These are phyloP conservation scores for Stephanodiscus triporus DNA, from an alignment of 108 stramenopile genomes.

Conservation along the genomic window DNA sequence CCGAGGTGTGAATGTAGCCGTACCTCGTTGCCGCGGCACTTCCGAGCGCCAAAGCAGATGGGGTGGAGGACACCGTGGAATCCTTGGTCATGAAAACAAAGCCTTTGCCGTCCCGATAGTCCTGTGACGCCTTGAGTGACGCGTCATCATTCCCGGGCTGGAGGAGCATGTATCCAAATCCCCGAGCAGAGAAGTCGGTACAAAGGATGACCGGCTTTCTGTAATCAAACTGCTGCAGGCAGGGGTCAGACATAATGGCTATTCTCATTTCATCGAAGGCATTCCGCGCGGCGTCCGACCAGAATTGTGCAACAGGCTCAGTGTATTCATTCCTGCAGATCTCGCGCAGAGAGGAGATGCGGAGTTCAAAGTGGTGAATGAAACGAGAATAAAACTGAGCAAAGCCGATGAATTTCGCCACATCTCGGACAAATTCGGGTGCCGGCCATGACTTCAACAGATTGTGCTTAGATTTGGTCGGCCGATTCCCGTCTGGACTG, in stretches of 20 bases:
- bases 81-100: background rate
- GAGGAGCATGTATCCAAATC: background rate
- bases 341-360: background rate
- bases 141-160: conserved; percentile 4
- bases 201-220: background rate
- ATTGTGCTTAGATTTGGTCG: background rate
- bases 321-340: background rate
- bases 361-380: background rate
- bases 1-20: conserved; percentile 16
- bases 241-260: conserved; percentile 13
- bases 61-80: conserved; percentile 11
- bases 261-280: background rate
- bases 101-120: conserved; percentile 5
- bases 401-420: background rate
- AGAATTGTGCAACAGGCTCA: background rate
- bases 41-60: conserved; percentile 14
- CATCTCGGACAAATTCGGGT: background rate
- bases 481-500: background rate
- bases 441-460: background rate
- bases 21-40: conserved; percentile 7
- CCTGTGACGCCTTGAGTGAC: background rate
- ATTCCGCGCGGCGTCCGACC: background rate
- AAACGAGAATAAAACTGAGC: background rate
- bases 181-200: background rate
- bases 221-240: conserved; percentile 6